A percentile compares a stretch with the other conserved stretches of the same genome.
Evolutionary conservation across 2,329 filamentous ascomycete species (phyloP).

Genomic region (Clonostachys sp.): DNA sequence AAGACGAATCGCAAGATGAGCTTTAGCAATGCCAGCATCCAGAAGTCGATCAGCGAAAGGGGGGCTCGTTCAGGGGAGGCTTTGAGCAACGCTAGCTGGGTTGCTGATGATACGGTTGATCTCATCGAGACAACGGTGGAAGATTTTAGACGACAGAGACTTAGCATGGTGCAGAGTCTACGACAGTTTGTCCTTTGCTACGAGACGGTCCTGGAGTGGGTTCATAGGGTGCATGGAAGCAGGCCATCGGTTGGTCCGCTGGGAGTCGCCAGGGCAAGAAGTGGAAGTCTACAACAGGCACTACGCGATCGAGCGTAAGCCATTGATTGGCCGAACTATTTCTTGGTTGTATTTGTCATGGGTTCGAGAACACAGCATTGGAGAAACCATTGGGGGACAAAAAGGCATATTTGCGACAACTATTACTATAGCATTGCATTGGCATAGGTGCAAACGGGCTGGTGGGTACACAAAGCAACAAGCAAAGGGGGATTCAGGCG

Average conservation of each 20-base stretch:
- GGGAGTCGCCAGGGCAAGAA: constrained; percentile 14
- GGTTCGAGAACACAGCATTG: too few species aligned
- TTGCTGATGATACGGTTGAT: constrained; percentile 68
- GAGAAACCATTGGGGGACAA: too few species aligned
- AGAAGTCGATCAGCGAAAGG: neutral
- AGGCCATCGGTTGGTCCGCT: neutral
- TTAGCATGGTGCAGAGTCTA: constrained; percentile 96
- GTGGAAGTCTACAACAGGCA: constrained; percentile 21
- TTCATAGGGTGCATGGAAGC: constrained; percentile 35
- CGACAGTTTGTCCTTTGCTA: constrained; percentile 95
- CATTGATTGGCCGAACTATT: too few species aligned
- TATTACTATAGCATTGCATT: too few species aligned
- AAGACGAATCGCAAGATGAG: constrained; percentile 12
- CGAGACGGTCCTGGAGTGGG: constrained; percentile 89
- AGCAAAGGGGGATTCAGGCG: too few species aligned
- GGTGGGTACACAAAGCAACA: too few species aligned
- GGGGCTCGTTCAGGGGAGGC: constrained; percentile 2
- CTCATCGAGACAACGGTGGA: constrained; percentile 83
- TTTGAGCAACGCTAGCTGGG: constrained; percentile 53
- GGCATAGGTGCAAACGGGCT: too few species aligned
- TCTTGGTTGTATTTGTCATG: too few species aligned
- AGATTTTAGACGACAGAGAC: constrained; percentile 80
- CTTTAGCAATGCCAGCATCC: constrained; percentile 5
- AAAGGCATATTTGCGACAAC: too few species aligned
- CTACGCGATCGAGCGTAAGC: too few species aligned